Evolutionary conservation across 345 rosid species (phyloP).

Genomic region (Eucalyptus guilfoylei): DNA sequence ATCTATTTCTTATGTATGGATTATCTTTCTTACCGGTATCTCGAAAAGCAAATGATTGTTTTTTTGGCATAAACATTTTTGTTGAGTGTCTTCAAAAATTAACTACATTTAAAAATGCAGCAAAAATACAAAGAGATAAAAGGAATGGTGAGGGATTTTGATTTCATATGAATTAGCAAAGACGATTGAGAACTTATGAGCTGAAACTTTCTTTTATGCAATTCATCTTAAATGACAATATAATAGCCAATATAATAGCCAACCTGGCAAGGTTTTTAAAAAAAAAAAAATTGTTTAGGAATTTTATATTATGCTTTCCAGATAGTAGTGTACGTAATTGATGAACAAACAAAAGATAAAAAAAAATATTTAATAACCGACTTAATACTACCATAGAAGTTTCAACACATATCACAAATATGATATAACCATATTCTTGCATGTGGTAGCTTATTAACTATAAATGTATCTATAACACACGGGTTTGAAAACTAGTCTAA

Average conservation of each 20-base stretch:
- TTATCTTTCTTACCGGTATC: background rate
- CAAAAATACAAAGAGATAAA: background rate
- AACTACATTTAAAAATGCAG: background rate
- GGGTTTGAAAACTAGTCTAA: background rate
- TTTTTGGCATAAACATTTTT: background rate
- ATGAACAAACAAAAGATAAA: background rate
- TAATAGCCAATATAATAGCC: background rate
- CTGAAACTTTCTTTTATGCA: background rate
- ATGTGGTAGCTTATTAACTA: background rate
- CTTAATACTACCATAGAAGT: background rate
- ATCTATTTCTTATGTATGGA: background rate
- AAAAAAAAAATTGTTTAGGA: too few relatives aligned
- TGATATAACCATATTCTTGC: background rate
- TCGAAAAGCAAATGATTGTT: background rate
- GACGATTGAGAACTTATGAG: background rate
- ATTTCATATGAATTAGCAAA: background rate
- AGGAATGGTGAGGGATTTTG: background rate
- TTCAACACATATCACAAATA: background rate
- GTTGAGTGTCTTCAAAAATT: background rate
- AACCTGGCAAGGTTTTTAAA: too few relatives aligned
- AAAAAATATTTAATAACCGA: background rate
- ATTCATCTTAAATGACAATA: background rate
- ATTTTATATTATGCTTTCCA: background rate
- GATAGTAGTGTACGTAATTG: background rate
- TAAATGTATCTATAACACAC: background rate